phyloP scores from a whole-genome alignment of 352 stramenopile genomes.

The Phytophthora hibernalis region DNA sequence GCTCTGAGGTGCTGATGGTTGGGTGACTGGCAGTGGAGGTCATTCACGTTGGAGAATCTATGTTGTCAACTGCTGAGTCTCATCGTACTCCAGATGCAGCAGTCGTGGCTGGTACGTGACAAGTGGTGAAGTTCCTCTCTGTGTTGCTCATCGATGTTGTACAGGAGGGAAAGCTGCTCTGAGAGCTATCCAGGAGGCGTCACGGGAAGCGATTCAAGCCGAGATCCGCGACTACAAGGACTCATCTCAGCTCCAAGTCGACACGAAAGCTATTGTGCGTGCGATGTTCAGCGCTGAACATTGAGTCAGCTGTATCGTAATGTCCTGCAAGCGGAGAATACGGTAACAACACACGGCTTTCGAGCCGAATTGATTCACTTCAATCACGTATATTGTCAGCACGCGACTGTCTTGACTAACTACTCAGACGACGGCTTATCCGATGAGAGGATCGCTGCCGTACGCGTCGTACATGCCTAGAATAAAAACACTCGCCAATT shows the following conservation, averaged over 20 bases:
- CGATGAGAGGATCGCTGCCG: constrained; percentile 47
- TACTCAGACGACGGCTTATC: constrained; percentile 30
- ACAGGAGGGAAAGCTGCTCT: constrained; percentile 39
- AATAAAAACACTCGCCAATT: constrained; percentile 65
- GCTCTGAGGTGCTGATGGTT: background rate
- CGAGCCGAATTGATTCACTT: constrained; percentile 9
- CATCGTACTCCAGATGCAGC: background rate
- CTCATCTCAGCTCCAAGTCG: constrained; percentile 36
- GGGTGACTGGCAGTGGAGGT: constrained; percentile 37
- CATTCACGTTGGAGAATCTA: constrained; percentile 33
- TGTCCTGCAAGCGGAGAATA: background rate
- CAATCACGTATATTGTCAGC: constrained; percentile 19
- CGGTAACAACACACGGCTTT: constrained; percentile 8
- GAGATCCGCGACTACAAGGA: constrained; percentile 35
- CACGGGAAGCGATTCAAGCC: constrained; percentile 17
- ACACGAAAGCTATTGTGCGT: constrained; percentile 36
- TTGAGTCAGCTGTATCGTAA: constrained; percentile 9
- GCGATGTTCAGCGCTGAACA: constrained; percentile 35
- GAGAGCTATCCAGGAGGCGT: constrained; percentile 27
- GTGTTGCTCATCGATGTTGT: constrained; percentile 1
- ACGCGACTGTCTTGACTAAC: constrained; percentile 23
- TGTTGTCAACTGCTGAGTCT: constrained; percentile 21
- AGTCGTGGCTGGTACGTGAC: constrained; percentile 31
- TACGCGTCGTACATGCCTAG: constrained; percentile 57
- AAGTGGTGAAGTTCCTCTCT: background rate